Evolutionary conservation across 169 alveolate genomes (phyloP).

Genomic region (Cryptosporidium parvum): DNA sequence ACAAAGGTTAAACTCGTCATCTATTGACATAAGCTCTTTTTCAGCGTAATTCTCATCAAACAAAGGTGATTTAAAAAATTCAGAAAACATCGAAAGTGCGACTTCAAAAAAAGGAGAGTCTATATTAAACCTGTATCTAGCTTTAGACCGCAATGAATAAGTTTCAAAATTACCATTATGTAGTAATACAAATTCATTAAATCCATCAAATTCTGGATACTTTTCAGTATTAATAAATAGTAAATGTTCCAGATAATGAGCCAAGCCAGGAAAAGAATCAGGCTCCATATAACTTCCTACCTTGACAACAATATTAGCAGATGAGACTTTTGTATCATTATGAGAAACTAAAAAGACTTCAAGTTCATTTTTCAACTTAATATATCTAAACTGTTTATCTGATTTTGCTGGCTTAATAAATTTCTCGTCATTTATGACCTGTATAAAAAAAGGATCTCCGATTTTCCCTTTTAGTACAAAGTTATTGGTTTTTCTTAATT

Average conservation of each 20-base stretch:
- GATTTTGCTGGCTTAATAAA: constrained; percentile 32
- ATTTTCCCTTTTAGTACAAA: background rate
- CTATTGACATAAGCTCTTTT: constrained; percentile 85
- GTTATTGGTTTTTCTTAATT: background rate
- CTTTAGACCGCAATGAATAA: constrained; percentile 56
- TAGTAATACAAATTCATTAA: constrained; percentile 71
- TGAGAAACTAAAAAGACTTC: constrained; percentile 82
- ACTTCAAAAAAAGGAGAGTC: constrained; percentile 78
- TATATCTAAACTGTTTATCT: constrained; percentile 44
- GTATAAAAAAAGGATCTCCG: background rate
- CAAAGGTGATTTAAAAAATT: constrained; percentile 84
- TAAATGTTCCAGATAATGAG: constrained; percentile 90
- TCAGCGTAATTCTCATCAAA: constrained; percentile 81
- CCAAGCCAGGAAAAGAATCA: constrained; percentile 84
- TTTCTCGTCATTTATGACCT: constrained; percentile 5
- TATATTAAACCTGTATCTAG: constrained; percentile 69
- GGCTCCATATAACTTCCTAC: constrained; percentile 84
- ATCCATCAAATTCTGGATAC: constrained; percentile 85
- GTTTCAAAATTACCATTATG: constrained; percentile 86
- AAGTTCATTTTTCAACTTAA: constrained; percentile 80
- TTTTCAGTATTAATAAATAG: constrained; percentile 86
- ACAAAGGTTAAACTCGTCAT: constrained; percentile 80
- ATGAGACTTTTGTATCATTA: constrained; percentile 78
- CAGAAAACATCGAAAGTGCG: constrained; percentile 83
- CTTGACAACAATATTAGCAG: constrained; percentile 84